phyloP scores from a whole-genome alignment of 345 rosid species.

The Aquilaria malaccensis region DNA sequence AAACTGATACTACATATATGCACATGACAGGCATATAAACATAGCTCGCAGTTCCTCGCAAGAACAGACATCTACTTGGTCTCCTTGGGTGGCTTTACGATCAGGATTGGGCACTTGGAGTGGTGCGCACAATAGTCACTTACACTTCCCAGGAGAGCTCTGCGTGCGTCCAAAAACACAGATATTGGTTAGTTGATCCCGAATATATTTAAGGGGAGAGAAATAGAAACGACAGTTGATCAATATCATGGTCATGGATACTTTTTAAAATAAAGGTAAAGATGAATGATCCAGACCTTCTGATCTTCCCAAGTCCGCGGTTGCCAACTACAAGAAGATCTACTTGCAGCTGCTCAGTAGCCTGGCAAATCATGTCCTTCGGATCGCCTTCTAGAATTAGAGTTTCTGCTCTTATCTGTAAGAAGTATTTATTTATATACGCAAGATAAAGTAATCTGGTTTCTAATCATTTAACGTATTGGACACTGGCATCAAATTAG shows the following conservation, averaged over 20 bases:
- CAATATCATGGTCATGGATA: neutral
- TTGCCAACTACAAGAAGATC: slow-evolving; percentile 73
- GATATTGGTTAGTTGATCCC: neutral
- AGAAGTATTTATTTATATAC: neutral
- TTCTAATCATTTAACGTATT: neutral
- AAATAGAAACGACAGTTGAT: neutral
- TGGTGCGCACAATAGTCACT: slow-evolving; percentile 74
- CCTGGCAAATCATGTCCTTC: slow-evolving; percentile 72
- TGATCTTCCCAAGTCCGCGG: slow-evolving; percentile 73
- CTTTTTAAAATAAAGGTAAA: too few relatives aligned
- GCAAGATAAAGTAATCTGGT: neutral
- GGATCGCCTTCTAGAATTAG: slow-evolving; percentile 59
- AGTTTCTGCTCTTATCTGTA: slow-evolving; percentile 59
- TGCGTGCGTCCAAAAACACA: slow-evolving; percentile 16
- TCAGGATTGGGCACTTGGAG: slow-evolving; percentile 57
- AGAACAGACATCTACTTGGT: neutral
- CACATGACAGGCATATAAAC: too few relatives aligned
- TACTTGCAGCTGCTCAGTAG: slow-evolving; percentile 46
- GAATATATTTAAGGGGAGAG: neutral
- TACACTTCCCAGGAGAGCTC: slow-evolving; percentile 72
- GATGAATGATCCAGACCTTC: slow-evolving; percentile 33
- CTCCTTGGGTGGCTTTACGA: slow-evolving; percentile 52
- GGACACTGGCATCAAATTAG: neutral
- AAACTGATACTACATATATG: too few relatives aligned
- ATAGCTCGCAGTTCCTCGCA: too few relatives aligned